These are phyloP conservation scores for Thelonectria blattea DNA, from an alignment of 2,329 filamentous ascomycete species.

Conservation along the genomic window DNA sequence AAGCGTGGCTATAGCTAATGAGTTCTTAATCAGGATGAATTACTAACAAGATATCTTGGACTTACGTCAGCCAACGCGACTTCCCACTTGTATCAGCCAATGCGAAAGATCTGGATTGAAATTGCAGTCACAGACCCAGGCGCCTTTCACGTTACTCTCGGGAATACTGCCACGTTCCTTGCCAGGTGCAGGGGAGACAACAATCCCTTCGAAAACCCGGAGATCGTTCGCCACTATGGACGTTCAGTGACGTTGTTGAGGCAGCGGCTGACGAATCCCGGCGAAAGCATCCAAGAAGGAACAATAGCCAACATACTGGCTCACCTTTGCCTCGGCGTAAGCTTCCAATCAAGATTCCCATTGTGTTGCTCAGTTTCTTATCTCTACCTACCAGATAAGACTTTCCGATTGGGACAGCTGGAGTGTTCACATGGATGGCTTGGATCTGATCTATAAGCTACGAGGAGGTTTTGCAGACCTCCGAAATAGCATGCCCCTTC, in stretches of 20 bases:
- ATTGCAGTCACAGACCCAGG: neutral
- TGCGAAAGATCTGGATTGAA: neutral
- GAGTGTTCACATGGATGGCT: slow-evolving; percentile 1
- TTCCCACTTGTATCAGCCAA: neutral
- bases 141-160: slow-evolving; percentile 1
- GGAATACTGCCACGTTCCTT: neutral
- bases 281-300: neutral
- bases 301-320: slow-evolving; percentile 1
- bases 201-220: neutral
- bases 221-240: neutral
- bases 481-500: neutral
- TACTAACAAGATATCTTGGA: neutral
- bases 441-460: neutral
- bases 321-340: slow-evolving; percentile 1
- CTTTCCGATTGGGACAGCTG: neutral
- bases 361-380: no score
- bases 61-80: neutral
- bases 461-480: neutral
- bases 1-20: neutral
- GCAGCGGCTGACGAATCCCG: neutral
- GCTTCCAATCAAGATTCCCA: neutral
- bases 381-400: neutral
- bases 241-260: neutral
- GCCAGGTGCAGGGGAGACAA: neutral
- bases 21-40: no score